phyloP scores from a whole-genome alignment of 2,329 filamentous ascomycete genomes.

The Diaporthe destruens region DNA sequence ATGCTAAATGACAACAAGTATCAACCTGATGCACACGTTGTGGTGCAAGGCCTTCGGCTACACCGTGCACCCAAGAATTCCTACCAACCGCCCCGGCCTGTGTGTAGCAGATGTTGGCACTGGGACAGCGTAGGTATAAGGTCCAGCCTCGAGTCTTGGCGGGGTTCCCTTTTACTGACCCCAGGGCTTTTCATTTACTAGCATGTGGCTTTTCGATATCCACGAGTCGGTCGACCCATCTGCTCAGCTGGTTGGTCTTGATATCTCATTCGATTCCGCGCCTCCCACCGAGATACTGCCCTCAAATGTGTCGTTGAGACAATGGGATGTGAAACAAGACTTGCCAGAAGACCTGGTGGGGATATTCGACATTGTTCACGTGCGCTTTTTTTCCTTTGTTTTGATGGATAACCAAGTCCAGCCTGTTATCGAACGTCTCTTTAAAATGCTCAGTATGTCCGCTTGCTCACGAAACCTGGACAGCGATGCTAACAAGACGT shows the following conservation, averaged over 20 bases:
- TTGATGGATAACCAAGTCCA: slow-evolving; percentile 43
- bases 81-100: slow-evolving; percentile 36
- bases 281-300: slow-evolving; percentile 42
- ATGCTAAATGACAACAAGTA: slow-evolving; percentile 23
- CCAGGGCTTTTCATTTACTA: not conserved
- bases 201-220: slow-evolving; percentile 36
- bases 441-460: slow-evolving; percentile 42
- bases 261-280: slow-evolving; percentile 45
- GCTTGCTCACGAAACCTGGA: no score
- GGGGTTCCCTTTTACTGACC: not conserved
- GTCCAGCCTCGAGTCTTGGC: not conserved
- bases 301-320: slow-evolving; percentile 42
- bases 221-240: slow-evolving; percentile 35
- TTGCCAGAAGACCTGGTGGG: slow-evolving; percentile 43
- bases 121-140: slow-evolving; percentile 45
- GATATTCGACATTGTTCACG: slow-evolving; percentile 45
- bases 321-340: slow-evolving; percentile 41
- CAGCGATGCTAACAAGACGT: not conserved
- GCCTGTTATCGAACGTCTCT: slow-evolving; percentile 39
- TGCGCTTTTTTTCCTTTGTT: slow-evolving; percentile 45
- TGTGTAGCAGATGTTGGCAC: slow-evolving; percentile 47
- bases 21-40: slow-evolving; percentile 44
- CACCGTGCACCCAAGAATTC: slow-evolving; percentile 45
- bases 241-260: slow-evolving; percentile 43
- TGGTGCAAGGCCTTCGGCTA: slow-evolving; percentile 45